These are phyloP conservation scores for Ganoderma resinaceum DNA, from an alignment of 1,284 basidiomycete species.

Conservation along the genomic window DNA sequence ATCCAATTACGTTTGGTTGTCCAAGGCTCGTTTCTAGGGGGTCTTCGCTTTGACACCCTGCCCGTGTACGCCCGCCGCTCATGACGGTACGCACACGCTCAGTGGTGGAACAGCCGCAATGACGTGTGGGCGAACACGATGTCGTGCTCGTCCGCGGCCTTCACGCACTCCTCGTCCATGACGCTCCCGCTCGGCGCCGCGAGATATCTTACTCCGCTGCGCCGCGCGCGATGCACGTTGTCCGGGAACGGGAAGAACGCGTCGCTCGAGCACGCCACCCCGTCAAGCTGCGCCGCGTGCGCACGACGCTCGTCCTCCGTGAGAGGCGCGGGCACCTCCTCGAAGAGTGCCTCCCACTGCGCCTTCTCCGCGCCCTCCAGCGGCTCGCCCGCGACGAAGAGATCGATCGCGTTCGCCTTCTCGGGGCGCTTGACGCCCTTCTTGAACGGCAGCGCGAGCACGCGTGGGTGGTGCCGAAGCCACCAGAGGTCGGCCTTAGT, in stretches of 20 bases:
- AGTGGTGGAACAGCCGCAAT: conserved; percentile 86
- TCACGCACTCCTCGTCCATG: conserved; percentile 96
- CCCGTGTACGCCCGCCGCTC: neutral
- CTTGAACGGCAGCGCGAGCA: conserved; percentile 93
- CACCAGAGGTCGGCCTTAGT: conserved; percentile 99
- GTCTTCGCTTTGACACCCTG: neutral
- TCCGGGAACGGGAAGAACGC: conserved; percentile 99
- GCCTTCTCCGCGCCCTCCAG: conserved; percentile 88
- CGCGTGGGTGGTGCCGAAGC: conserved; percentile 95
- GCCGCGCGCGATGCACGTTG: conserved; percentile 93
- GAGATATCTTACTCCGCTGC: conserved; percentile 92
- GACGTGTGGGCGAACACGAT: conserved; percentile 91
- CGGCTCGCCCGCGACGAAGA: conserved; percentile 92
- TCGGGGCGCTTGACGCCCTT: conserved; percentile 98
- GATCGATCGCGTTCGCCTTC: conserved; percentile 97
- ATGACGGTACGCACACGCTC: conserved; percentile 31
- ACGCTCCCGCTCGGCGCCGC: conserved; percentile 96
- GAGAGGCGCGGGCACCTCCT: conserved; percentile 74
- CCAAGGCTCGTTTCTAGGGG: neutral
- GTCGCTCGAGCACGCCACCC: conserved; percentile 93
- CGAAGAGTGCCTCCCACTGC: conserved; percentile 94
- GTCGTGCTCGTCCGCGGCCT: conserved; percentile 89
- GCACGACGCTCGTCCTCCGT: conserved; percentile 75
- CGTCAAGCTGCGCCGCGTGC: conserved; percentile 78
- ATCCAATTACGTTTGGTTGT: neutral